These are phyloP conservation scores for Xylariaceae sp. DNA, from an alignment of 2,329 filamentous ascomycete genomes.

Conservation along the genomic window DNA sequence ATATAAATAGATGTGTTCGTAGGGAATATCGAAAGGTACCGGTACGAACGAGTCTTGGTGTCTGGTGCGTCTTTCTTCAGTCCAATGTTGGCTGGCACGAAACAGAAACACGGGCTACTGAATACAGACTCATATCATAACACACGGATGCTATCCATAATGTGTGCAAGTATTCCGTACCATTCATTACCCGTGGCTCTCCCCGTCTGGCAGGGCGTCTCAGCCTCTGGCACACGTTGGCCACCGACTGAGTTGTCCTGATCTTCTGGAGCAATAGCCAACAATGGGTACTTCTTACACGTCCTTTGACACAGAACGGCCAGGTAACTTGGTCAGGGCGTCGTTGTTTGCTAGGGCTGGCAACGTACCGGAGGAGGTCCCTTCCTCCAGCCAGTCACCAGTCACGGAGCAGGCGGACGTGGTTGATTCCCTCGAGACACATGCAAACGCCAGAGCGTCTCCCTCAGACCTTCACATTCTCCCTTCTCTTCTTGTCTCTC, in stretches of 20 bases:
- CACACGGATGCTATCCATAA: no score
- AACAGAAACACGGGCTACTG: no score
- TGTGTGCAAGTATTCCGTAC: no score
- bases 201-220: neutral
- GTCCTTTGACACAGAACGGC: no score
- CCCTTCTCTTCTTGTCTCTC: slow-evolving; percentile 4
- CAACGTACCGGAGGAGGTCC: neutral
- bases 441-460: neutral
- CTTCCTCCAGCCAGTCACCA: neutral
- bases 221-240: neutral
- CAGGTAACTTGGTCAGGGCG: no score
- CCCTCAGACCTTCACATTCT: slow-evolving; percentile 1
- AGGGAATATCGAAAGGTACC: no score
- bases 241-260: neutral
- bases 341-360: neutral
- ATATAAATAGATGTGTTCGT: no score
- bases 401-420: neutral
- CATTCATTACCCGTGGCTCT: no score
- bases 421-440: neutral
- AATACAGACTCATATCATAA: no score
- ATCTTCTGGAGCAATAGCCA: neutral
- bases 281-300: neutral
- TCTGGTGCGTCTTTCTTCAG: no score
- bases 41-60: no score
- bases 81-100: no score